Percentiles rank a stretch among this genome's conserved stretches.
These are phyloP conservation scores for Paraphaeosphaeria minitans DNA, from an alignment of 2,329 filamentous ascomycete genomes.

Conservation along the genomic window DNA sequence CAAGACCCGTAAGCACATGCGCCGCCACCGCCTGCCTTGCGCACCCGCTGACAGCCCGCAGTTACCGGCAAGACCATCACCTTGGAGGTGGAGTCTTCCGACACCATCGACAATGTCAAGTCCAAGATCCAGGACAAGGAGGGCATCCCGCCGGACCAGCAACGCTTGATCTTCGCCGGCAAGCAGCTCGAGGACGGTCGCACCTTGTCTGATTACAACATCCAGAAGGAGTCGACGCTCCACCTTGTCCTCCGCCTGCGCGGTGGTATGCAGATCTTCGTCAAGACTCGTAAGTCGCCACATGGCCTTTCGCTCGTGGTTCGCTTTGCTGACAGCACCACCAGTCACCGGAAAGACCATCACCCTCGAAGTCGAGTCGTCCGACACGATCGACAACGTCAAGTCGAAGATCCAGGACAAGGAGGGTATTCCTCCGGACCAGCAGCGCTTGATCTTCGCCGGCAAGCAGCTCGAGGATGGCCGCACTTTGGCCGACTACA, in stretches of 20 bases:
- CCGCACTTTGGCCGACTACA: constrained; percentile 61
- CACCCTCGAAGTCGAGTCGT: constrained; percentile 49
- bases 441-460: constrained; percentile 64
- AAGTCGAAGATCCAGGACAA: constrained; percentile 60
- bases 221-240: constrained; percentile 80
- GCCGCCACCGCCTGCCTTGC: constrained; percentile 29
- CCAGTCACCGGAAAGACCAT: constrained; percentile 64
- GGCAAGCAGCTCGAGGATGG: constrained; percentile 64
- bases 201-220: constrained; percentile 91
- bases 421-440: constrained; percentile 64
- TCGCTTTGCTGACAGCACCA: constrained; percentile 33
- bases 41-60: constrained; percentile 46
- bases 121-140: constrained; percentile 98
- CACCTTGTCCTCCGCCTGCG: constrained; percentile 77
- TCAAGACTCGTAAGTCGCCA: constrained; percentile 57
- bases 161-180: constrained; percentile 94
- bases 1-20: constrained; percentile 78
- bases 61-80: constrained; percentile 73
- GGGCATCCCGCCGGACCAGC: constrained; percentile 94
- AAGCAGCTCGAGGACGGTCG: constrained; percentile 97
- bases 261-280: constrained; percentile 68
- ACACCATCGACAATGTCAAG: constrained; percentile 97
- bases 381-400: constrained; percentile 49
- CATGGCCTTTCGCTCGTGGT: constrained; percentile 30
- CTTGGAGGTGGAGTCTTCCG: constrained; percentile 71